Base-by-base conservation (phyloP, 192 early-diverging fungal species). In the Chytriomyces hyalinus region DNA sequence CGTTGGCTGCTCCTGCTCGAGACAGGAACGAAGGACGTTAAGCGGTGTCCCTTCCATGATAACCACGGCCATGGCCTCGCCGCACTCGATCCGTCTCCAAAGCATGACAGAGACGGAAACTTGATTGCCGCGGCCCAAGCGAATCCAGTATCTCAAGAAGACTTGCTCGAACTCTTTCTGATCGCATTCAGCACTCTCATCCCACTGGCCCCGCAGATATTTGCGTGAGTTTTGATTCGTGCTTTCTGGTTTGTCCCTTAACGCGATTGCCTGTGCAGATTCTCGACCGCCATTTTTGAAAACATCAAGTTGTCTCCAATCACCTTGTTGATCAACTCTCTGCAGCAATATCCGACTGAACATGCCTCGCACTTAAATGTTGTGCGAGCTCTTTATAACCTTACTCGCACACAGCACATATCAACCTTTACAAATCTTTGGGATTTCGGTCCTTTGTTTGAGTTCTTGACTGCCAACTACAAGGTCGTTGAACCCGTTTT, bases 1-100 rank as follows among this genome's bases (percentile, higher is more conserved):
- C 90, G 96, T 60, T 94, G 93, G 94, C 64, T 75, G 6, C 22
- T 60, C 3, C 59, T 81, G 0, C 46, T 49, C 24, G 44, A 43
- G 61, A 8, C 46, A 17, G 22, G 6, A 8, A 15, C n/a, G 28
- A 7, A 22, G 57, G 17, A 10, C 46, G 8, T 65, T 11, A 28
- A 64, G 57, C n/a, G 45, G 60, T 28, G 43, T 44, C 68, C 43
- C 46, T 60, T 15, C 45, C 15, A 9, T 9, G 5, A 26, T 13
- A 7, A 36, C 15, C 13, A 26, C 62, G n/a, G 6, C n/a, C 13
- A 50, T 26, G 48, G 64, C 28, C 6, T 13, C 24, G 28, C 20
- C 28, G 9, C 53, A 20, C 77, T 44, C 20, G 15, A 69, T 64
- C 15, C 22, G 9, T 67, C 66, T 8, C 53, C 76, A 47, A 44